These are phyloP conservation scores for Phialophora chinensis DNA, from an alignment of 2,329 filamentous ascomycete genomes.

Conservation along the genomic window DNA sequence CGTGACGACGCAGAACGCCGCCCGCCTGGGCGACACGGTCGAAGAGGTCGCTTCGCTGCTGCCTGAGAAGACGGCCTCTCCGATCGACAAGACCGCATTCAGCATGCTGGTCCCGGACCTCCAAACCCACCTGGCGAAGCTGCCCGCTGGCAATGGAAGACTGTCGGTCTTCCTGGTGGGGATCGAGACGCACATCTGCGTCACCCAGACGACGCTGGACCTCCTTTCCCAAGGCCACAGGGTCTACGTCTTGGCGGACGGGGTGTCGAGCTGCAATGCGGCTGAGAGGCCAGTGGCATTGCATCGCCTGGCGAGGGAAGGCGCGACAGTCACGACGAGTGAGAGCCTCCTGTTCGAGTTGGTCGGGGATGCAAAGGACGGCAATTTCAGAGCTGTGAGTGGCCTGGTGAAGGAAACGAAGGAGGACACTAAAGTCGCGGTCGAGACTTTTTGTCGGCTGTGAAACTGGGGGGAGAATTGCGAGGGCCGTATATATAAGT, in stretches of 20 bases:
- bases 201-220: slow-evolving; percentile 90
- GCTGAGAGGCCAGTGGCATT: slow-evolving; percentile 83
- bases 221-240: slow-evolving; percentile 74
- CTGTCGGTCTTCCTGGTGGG: slow-evolving; percentile 79
- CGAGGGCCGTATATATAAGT: neutral
- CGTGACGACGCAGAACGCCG: slow-evolving; percentile 82
- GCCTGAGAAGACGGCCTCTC: slow-evolving; percentile 58
- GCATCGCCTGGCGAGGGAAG: slow-evolving; percentile 74
- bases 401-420: slow-evolving; percentile 78
- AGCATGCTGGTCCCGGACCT: slow-evolving; percentile 78
- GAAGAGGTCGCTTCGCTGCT: slow-evolving; percentile 67
- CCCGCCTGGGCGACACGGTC: slow-evolving; percentile 80
- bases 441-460: slow-evolving; percentile 62
- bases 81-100: slow-evolving; percentile 85
- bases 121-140: slow-evolving; percentile 31
- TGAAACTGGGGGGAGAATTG: slow-evolving; percentile 1
- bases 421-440: slow-evolving; percentile 70
- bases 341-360: slow-evolving; percentile 91
- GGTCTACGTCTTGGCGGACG: slow-evolving; percentile 88
- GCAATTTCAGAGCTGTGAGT: slow-evolving; percentile 73
- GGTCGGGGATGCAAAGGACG: slow-evolving; percentile 77
- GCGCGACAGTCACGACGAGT: slow-evolving; percentile 80
- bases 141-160: slow-evolving; percentile 43
- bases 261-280: slow-evolving; percentile 83
- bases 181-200: slow-evolving; percentile 93